Evolutionary conservation across 176 grass and related monocot species (phyloP).

Genomic region (Ampelocalamus luodianensis): DNA sequence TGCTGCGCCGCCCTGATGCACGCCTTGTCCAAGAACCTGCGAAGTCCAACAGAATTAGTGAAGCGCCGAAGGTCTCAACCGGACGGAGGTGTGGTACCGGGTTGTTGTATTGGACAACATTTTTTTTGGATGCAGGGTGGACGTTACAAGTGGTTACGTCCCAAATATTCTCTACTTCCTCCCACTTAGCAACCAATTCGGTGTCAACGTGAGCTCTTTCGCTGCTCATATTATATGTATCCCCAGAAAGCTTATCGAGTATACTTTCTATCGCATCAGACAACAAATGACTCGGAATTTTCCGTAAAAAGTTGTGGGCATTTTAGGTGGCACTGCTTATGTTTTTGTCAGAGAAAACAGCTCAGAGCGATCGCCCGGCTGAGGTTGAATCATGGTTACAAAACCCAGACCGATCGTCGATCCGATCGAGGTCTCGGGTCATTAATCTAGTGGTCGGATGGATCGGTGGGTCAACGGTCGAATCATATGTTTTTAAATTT

Average conservation of each 20-base stretch:
- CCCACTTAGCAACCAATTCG: not conserved
- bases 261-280: not conserved
- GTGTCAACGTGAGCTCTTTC: not conserved
- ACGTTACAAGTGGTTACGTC: too few relatives aligned
- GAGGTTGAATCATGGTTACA: not conserved
- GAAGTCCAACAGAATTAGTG: not conserved
- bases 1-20: slow-evolving; percentile 57
- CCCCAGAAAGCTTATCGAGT: not conserved
- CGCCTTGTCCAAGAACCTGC: slow-evolving; percentile 91
- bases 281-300: not conserved
- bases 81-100: not conserved
- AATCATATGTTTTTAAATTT: too few relatives aligned
- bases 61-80: not conserved
- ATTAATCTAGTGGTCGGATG: too few relatives aligned
- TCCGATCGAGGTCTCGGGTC: too few relatives aligned
- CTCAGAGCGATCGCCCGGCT: not conserved
- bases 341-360: not conserved
- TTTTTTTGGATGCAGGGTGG: too few relatives aligned
- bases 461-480: too few relatives aligned
- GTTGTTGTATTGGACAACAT: too few relatives aligned
- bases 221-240: too few relatives aligned
- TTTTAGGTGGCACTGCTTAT: not conserved
- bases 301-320: not conserved
- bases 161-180: not conserved
- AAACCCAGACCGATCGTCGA: too few relatives aligned